These are phyloP conservation scores for Capillidium rhysosporum DNA, from an alignment of 371 early-diverging fungal genomes.

Conservation along the genomic window DNA sequence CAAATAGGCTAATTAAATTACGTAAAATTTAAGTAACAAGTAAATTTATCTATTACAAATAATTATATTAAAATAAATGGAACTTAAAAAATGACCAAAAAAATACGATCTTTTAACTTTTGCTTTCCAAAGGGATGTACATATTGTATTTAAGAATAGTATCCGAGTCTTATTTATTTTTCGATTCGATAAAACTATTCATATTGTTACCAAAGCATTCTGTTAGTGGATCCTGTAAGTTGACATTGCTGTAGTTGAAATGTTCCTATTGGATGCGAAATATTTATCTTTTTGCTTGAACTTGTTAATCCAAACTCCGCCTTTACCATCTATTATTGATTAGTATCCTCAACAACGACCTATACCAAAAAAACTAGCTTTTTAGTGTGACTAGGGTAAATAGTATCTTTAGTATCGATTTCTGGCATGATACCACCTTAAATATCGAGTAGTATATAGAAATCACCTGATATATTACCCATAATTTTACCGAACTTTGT, in stretches of 20 bases:
- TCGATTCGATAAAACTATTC: constrained; percentile 12
- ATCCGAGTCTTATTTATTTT: constrained; percentile 13
- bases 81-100: too few species aligned
- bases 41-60: too few species aligned
- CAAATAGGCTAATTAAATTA: too few species aligned
- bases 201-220: constrained; percentile 15
- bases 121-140: constrained; percentile 14
- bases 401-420: neutral
- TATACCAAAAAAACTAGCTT: neutral
- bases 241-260: constrained; percentile 1
- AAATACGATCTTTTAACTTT: too few species aligned
- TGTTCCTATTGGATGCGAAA: neutral
- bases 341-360: too few species aligned
- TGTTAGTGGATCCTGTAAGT: neutral
- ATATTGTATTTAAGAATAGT: constrained; percentile 17
- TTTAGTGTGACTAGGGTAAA: neutral
- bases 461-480: neutral
- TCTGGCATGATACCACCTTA: neutral
- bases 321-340: too few species aligned
- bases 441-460: neutral
- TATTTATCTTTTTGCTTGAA: too few species aligned
- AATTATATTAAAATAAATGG: too few species aligned
- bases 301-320: too few species aligned
- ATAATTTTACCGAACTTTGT: neutral
- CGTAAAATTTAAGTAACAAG: too few species aligned